These are phyloP conservation scores for Starmerella davenportii DNA, from an alignment of 805 yeast genomes.

Conservation along the genomic window DNA sequence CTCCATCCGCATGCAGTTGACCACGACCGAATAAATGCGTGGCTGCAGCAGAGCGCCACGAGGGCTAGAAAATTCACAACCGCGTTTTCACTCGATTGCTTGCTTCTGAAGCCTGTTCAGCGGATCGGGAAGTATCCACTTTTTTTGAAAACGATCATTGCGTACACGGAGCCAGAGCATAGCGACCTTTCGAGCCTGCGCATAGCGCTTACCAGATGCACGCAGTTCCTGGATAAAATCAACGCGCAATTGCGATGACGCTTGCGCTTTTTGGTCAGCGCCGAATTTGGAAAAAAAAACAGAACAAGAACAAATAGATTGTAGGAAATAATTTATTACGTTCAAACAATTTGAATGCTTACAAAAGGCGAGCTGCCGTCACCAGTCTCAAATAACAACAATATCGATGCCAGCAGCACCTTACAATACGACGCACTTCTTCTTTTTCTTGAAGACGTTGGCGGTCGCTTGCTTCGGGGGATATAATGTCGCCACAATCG, in stretches of 20 bases:
- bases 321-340: no score
- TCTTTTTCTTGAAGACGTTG: conserved; percentile 46
- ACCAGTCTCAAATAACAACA: no score
- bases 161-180: conserved; percentile 23
- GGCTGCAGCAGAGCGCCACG: conserved; percentile 23
- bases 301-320: no score
- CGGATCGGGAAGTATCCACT: conserved; percentile 29
- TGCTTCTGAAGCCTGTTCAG: conserved; percentile 31
- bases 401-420: no score
- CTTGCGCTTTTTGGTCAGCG: no score
- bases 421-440: conserved; percentile 64
- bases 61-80: conserved; percentile 20
- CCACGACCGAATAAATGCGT: conserved; percentile 5
- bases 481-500: conserved; percentile 93
- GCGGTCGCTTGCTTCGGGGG: conserved; percentile 55
- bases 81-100: conserved; percentile 27
- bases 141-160: conserved; percentile 21
- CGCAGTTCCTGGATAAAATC: conserved; percentile 13
- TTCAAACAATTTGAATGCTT: no score
- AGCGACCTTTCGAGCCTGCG: conserved; percentile 29
- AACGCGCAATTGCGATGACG: conserved; percentile 13
- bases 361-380: no score
- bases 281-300: no score
- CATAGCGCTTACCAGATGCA: conserved; percentile 13
- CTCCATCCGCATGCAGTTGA: background rate